Evolutionary conservation across 371 early-diverging fungal species (phyloP).

Genomic region (Circinella minor): DNA sequence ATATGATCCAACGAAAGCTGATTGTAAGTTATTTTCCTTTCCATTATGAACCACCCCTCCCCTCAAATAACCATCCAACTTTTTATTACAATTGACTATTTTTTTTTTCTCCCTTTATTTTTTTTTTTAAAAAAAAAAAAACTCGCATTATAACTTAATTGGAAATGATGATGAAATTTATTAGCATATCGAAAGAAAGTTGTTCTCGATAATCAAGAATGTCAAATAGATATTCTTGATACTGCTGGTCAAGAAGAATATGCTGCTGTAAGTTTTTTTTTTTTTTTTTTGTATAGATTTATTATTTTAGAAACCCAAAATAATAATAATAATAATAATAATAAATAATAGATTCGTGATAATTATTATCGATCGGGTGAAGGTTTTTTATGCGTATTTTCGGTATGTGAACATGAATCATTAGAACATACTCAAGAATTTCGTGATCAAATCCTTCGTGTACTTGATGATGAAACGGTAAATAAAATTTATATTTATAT

Average conservation of each 20-base stretch:
- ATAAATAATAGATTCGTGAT: conserved; percentile 88
- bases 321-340: too few relatives aligned
- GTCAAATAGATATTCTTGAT: conserved; percentile 91
- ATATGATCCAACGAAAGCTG: conserved; percentile 96
- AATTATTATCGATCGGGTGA: conserved; percentile 92
- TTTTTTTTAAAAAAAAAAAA: too few relatives aligned
- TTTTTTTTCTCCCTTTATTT: background rate
- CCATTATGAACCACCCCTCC: background rate
- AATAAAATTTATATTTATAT: too few relatives aligned
- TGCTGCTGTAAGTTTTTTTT: conserved; percentile 61
- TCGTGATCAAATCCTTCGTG: conserved; percentile 87
- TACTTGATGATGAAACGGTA: conserved; percentile 84
- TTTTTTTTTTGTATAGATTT: background rate
- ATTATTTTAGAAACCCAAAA: too few relatives aligned
- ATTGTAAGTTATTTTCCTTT: conserved; percentile 56
- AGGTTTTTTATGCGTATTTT: conserved; percentile 91
- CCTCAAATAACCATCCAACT: too few relatives aligned
- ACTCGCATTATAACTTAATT: too few relatives aligned
- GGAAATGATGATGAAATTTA: conserved; percentile 6
- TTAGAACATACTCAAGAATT: conserved; percentile 87
- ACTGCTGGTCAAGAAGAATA: conserved; percentile 95
- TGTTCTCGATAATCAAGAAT: conserved; percentile 70
- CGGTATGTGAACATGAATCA: conserved; percentile 81
- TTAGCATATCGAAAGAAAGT: conserved; percentile 75
- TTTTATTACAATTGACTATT: too few relatives aligned